Base-by-base conservation (phyloP, 495 filamentous ascomycete genomes). In the Trichoderma erinaceum region DNA sequence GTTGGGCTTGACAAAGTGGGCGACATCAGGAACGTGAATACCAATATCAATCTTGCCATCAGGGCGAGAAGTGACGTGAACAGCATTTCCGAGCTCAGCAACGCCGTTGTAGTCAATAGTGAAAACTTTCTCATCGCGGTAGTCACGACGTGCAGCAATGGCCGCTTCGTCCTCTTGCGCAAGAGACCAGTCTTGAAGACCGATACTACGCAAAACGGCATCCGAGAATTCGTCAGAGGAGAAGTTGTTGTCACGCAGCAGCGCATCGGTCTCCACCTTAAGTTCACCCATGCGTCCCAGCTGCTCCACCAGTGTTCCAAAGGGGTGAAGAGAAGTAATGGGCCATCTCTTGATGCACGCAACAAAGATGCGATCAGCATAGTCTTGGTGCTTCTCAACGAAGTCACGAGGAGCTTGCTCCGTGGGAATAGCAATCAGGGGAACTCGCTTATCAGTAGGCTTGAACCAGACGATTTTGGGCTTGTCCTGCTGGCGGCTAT, bases 401-500 rank as follows among this genome's bases (percentile, higher is more conserved):
- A 99, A 99, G 81, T 98, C 95, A 21, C 92, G 89, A 3, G 95
- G 95, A 12, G 95, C 95, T 77, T 99, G 95, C 78, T 99, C 95
- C 7, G 95, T 99, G 12, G 95, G 95, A 69, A 99, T 99, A 48
- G 95, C 95, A 76, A 99, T 98, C 71, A 99, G 80, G 69, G 96
- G 95, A 58, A 99, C 95, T 73, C 95, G 91, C 84, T 99, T 99
- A 70, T 99, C 95, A 1, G 95, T 99, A 67, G 95, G 95, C 83
- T 99, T 99, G 83, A 99, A 99, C 95, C 95, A 99, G 41, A 99
- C 95, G 79, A 99, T 99, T 88, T 99, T 99, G 48, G 95, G 95
- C 79, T 97, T 98, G 66, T 99, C 96, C 76, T 92, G 93, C 68
- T 92, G 88, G 64, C 93, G 89, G 65, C 77, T 79, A 41, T 90